A percentile compares a stretch with the other conserved stretches of the same genome.
Conservation (phyloP, 2,329 filamentous ascomycete genomes). For the Exophiala alcalophila region DNA sequence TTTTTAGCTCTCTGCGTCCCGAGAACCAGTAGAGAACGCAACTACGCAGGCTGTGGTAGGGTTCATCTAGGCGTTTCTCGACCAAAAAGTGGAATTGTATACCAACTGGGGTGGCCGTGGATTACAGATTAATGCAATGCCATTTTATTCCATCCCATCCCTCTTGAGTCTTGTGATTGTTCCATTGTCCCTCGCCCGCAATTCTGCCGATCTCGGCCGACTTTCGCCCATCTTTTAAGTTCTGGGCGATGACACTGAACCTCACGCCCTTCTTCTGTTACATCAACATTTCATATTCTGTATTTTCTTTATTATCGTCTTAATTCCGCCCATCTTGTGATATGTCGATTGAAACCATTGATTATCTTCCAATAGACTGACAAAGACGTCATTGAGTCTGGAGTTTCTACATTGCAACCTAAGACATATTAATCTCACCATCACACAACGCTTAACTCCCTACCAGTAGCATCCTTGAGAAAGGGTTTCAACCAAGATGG, state of each 20-base stretch:
- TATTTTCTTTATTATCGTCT: too few relatives aligned
- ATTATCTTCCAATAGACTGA: too few relatives aligned
- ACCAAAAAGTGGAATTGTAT: conserved; percentile 18
- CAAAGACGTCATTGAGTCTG: too few relatives aligned
- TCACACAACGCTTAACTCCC: neutral
- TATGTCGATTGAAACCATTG: too few relatives aligned
- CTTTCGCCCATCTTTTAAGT: too few relatives aligned
- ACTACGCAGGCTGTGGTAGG: conserved; percentile 1
- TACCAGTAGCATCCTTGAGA: neutral
- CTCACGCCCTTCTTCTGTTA: too few relatives aligned
- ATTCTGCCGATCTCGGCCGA: conserved; percentile 9
- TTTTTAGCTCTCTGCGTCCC: conserved; percentile 67
- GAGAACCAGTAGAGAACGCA: conserved; percentile 65
- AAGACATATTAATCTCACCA: neutral
- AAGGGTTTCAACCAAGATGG: conserved; percentile 37
- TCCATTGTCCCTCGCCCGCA: too few relatives aligned
- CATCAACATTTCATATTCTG: too few relatives aligned
- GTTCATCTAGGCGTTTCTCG: conserved; percentile 17
- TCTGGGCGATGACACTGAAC: too few relatives aligned
- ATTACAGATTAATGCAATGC: conserved; percentile 13
- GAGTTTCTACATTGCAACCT: too few relatives aligned
- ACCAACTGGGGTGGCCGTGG: conserved; percentile 13
- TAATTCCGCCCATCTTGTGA: too few relatives aligned
- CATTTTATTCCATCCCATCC: neutral
- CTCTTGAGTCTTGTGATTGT: too few relatives aligned